Evolutionary conservation across 2,329 filamentous ascomycete species (phyloP).

Genomic region (Pezicula rhizophila): DNA sequence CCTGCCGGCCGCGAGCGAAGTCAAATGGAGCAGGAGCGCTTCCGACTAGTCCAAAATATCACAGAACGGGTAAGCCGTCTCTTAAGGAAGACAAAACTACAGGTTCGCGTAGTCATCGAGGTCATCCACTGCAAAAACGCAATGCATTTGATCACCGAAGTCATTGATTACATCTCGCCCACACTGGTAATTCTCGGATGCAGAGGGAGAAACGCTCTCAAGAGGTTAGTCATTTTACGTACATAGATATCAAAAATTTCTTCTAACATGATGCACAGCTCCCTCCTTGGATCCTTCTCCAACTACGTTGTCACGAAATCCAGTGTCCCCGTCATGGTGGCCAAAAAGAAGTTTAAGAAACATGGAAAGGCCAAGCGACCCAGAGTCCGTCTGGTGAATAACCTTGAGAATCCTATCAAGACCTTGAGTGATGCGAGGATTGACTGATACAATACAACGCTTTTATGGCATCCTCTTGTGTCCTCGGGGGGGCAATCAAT

Average conservation of each 20-base stretch:
- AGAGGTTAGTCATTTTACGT: constrained; percentile 59
- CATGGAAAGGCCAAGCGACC: constrained; percentile 74
- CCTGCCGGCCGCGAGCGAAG: constrained; percentile 40
- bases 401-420: constrained; percentile 64
- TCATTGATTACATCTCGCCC: constrained; percentile 88
- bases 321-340: constrained; percentile 96
- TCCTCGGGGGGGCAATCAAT: too few species aligned
- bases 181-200: constrained; percentile 92
- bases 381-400: constrained; percentile 71
- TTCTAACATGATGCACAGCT: constrained; percentile 48
- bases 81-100: constrained; percentile 82
- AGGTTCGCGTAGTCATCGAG: constrained; percentile 90
- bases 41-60: constrained; percentile 75
- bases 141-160: constrained; percentile 91
- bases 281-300: constrained; percentile 90
- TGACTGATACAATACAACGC: constrained; percentile 41
- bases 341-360: constrained; percentile 81
- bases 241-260: background rate
- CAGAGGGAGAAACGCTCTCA: constrained; percentile 82
- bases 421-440: constrained; percentile 69
- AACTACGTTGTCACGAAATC: constrained; percentile 97
- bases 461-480: background rate
- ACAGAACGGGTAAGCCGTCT: constrained; percentile 79
- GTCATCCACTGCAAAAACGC: constrained; percentile 98
- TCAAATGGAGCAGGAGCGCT: constrained; percentile 71